Evolutionary conservation across 805 yeast species (phyloP).

Genomic region (Ogataea philodendri): DNA sequence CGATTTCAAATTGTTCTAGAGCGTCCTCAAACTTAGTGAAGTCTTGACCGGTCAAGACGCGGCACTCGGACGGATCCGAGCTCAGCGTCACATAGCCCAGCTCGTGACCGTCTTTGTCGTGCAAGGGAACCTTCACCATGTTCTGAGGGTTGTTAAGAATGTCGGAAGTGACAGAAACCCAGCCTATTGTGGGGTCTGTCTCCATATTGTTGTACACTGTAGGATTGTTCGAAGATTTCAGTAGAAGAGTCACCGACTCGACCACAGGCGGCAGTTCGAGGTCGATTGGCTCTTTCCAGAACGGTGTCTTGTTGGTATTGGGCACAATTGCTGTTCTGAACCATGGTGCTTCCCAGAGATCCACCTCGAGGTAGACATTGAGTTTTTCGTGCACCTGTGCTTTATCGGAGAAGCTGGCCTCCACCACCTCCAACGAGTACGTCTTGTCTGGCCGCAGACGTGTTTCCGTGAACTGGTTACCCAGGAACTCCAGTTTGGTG

Average conservation of each 20-base stretch:
- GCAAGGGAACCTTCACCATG: conserved; percentile 23
- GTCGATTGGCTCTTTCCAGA: conserved; percentile 79
- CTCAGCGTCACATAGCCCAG: conserved; percentile 60
- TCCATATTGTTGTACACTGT: conserved; percentile 18
- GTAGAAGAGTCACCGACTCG: conserved; percentile 47
- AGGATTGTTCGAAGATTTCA: conserved; percentile 31
- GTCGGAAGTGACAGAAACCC: conserved; percentile 53
- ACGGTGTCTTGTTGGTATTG: conserved; percentile 49
- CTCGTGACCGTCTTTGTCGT: conserved; percentile 33
- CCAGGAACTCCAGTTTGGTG: conserved; percentile 52
- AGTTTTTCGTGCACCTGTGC: conserved; percentile 9
- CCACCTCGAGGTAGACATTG: conserved; percentile 62
- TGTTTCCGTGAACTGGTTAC: conserved; percentile 27
- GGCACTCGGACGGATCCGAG: conserved; percentile 49
- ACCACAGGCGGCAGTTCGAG: conserved; percentile 59
- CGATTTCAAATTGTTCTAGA: conserved; percentile 52
- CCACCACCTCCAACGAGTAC: conserved; percentile 57
- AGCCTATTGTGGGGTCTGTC: conserved; percentile 48
- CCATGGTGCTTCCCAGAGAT: conserved; percentile 73
- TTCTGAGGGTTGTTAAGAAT: conserved; percentile 36
- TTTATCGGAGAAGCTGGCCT: conserved; percentile 50
- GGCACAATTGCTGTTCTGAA: conserved; percentile 69
- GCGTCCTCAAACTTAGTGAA: conserved; percentile 64
- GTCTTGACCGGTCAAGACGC: conserved; percentile 56
- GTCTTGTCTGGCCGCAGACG: conserved; percentile 53